Base-by-base conservation (phyloP, 345 rosid species). In the Rhizophora apiculata region DNA sequence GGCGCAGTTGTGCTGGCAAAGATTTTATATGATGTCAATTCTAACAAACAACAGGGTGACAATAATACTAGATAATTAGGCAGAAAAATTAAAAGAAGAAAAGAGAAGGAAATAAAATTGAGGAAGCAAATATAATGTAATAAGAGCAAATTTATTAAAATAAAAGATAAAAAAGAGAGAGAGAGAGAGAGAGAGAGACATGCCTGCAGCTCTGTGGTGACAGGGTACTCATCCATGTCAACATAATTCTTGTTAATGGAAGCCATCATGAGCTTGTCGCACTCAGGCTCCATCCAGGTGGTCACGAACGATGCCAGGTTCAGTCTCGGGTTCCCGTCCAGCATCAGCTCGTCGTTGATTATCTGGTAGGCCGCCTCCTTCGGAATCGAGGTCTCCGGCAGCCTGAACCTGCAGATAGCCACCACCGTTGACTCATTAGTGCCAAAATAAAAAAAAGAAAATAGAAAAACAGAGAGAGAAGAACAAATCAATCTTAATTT, bases 241-340 rank as follows among this genome's bases (percentile, higher is more conserved):
- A 76, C 80, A 19, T 76, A 76, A 69, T 76, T 76, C 20, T 76
- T 76, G 68, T 76, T 76, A 46, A 76, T 63, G 26, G 69, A n/a
- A 34, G 68, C 64, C 76, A 76, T 72, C 6, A 76, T 72, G 20
- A 76, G 80, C 72, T 76, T 76, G 59, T 76, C 76, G 30, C 80
- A 76, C 48, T 76, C 80, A 6, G 80, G 76, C 67, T 76, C 76
- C 80, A 76, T 76, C 80, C 80, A 76, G 2, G 80, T 76, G 20
- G 80, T 76, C 62, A 76, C 80, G 43, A 76, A 76, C 0, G 80
- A 76, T 0, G 80, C 80, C 11, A 76, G 69, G 58, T 76, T 76
- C n/a, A 76, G 73, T 62, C 76, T 67, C 6, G 80, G 80, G 36
- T 76, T 76, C 1, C 80, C 80, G n/a, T 76, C 80, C 48, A 76